These are phyloP conservation scores for Pinus taeda DNA, from an alignment of 75 land plant species.

Conservation along the genomic window DNA sequence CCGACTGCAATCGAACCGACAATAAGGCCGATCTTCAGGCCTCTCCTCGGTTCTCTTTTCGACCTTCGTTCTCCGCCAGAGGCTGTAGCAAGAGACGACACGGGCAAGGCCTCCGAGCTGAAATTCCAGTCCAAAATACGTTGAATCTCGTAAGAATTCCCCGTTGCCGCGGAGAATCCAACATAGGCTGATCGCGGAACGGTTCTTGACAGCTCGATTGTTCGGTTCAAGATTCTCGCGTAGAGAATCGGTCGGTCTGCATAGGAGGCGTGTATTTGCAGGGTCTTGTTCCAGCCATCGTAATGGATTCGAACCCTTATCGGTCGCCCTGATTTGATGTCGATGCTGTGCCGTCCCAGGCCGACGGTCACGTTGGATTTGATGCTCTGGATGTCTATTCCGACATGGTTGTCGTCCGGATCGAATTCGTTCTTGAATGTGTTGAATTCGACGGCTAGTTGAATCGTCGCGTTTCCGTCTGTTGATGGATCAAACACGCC, in stretches of 20 bases:
- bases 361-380: no score
- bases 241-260: no score
- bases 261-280: no score
- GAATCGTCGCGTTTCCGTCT: neutral
- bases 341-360: no score
- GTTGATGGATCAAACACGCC: constrained; percentile 16
- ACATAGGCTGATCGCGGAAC: constrained; percentile 30
- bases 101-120: constrained; percentile 11
- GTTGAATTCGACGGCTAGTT: constrained; percentile 42
- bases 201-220: constrained; percentile 25
- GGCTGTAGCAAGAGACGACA: neutral
- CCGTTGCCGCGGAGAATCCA: constrained; percentile 58
- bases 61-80: neutral
- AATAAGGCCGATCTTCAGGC: neutral
- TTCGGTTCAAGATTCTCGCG: neutral
- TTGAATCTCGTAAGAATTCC: constrained; percentile 18
- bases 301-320: no score
- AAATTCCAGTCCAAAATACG: constrained; percentile 53
- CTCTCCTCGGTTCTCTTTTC: neutral
- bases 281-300: no score
- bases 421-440: no score
- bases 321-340: no score
- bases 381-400: no score
- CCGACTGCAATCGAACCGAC: neutral
- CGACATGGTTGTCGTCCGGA: no score